Conservation (phyloP, 306 rosid genomes). For the Prunus fruticosa region DNA sequence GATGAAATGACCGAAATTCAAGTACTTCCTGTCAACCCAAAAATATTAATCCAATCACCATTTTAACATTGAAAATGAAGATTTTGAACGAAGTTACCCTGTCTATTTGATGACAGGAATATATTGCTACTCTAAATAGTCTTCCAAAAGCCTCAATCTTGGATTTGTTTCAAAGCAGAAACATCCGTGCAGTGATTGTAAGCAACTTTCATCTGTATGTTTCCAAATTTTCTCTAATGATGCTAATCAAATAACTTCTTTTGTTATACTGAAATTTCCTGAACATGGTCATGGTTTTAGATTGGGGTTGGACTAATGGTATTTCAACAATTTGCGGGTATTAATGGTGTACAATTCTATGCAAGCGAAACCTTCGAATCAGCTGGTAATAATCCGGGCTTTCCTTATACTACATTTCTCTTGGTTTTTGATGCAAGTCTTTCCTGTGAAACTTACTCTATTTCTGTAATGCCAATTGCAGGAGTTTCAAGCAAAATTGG, state of each 20-base stretch:
- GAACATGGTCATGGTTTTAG: constrained; percentile 10
- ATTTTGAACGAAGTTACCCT: constrained; percentile 2
- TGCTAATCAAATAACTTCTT: constrained; percentile 7
- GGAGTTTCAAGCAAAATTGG: constrained; percentile 65
- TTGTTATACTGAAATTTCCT: neutral
- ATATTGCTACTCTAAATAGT: constrained; percentile 23
- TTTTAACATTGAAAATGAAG: constrained; percentile 3
- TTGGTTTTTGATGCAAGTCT: neutral
- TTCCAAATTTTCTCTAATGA: neutral
- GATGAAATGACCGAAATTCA: constrained; percentile 21
- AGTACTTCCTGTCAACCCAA: constrained; percentile 18
- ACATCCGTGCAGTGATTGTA: constrained; percentile 34
- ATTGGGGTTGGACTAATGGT: constrained; percentile 54
- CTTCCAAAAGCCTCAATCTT: constrained; percentile 31
- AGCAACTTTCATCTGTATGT: neutral
- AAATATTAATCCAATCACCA: neutral
- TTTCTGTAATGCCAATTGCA: constrained; percentile 21
- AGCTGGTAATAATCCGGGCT: constrained; percentile 28
- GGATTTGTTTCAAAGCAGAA: constrained; percentile 35
- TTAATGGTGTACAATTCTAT: constrained; percentile 44
- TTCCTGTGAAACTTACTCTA: neutral
- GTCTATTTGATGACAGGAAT: constrained; percentile 22
- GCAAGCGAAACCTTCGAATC: constrained; percentile 46
- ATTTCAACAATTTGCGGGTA: constrained; percentile 50
- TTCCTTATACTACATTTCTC: neutral